Percentiles rank a stretch among this genome's conserved stretches.
These are phyloP conservation scores for Saturnispora gosingensis DNA, from an alignment of 805 yeast genomes.

Conservation along the genomic window DNA sequence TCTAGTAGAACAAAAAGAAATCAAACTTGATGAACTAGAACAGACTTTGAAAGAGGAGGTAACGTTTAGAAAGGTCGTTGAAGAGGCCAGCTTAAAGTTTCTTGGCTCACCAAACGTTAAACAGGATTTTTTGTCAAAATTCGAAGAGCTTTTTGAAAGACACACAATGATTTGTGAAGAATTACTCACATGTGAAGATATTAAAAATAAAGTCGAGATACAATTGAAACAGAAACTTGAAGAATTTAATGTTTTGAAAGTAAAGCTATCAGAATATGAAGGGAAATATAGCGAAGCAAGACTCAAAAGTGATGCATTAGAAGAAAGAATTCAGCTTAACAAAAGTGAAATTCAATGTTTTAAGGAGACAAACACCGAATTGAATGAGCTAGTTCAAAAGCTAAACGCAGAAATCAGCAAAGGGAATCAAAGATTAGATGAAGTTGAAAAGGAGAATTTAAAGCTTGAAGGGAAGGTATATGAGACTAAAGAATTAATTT, in stretches of 20 bases:
- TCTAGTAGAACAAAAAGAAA: background rate
- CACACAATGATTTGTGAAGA: background rate
- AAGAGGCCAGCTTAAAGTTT: background rate
- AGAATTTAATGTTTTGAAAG: background rate
- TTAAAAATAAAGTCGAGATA: background rate
- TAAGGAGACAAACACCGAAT: background rate
- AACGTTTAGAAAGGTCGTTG: background rate
- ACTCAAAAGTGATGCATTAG: background rate
- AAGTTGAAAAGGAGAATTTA: background rate
- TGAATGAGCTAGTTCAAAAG: background rate
- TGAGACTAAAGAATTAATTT: background rate
- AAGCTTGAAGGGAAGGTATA: background rate
- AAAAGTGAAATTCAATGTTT: background rate
- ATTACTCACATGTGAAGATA: background rate
- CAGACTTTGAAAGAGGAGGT: background rate
- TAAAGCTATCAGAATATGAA: background rate
- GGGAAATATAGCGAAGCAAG: background rate
- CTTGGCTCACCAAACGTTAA: background rate
- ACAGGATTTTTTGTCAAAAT: background rate
- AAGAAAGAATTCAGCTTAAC: background rate
- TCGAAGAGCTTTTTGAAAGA: background rate
- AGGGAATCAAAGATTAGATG: background rate
- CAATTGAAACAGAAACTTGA: background rate
- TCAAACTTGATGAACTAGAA: background rate
- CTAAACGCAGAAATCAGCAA: background rate